Base-by-base conservation (phyloP, 1,284 basidiomycete species). In the Jaminaea rosea region DNA sequence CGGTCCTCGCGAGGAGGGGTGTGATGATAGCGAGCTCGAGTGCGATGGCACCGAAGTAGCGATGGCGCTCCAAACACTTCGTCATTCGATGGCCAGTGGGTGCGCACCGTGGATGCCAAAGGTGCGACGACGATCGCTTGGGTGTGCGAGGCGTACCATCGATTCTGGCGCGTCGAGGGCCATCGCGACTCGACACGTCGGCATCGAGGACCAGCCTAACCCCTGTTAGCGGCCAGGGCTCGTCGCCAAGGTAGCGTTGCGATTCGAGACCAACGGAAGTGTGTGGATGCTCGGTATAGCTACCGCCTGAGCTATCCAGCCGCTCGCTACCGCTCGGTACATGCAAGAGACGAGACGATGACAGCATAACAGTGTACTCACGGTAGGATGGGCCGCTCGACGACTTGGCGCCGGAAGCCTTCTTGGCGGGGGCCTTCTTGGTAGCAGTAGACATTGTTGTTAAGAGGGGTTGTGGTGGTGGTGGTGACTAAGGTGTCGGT, bases 361-460 rank as follows among this genome's bases (percentile, higher is more conserved):
- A 6, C 4, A 36, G 13, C 39, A 17, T 42, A n/a, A n/a, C n/a
- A n/a, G n/a, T n/a, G 19, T 42, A 42, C 39, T 42, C 39, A 42
- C 39, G 39, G 39, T 42, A 42, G 13, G 39, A 42, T 15, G 39
- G 39, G 13, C 39, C 39, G 21, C 34, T 36, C n/a, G 34, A 15
- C 13, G 39, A 17, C 19, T 17, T 17, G 15, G 53, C 41, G 37
- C 54, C 44, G 8, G 45, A 32, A 13, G 54, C n/a, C 54, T 62
- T 68, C 59, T 64, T 62, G 15, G 67, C 63, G 17, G 62, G 58
- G 47, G 65, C 58, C 47, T 52, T 51, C 50, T 27, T 34, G 24
- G 28, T 19, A 29, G 49, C 41, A 55, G 77, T 44, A 47, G 83
- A 60, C 60, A 34, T 49, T 48, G 53, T 59, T 56, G 17, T 45